These are phyloP conservation scores for Irpex sp. DNA, from an alignment of 1,284 basidiomycete species.

Conservation along the genomic window DNA sequence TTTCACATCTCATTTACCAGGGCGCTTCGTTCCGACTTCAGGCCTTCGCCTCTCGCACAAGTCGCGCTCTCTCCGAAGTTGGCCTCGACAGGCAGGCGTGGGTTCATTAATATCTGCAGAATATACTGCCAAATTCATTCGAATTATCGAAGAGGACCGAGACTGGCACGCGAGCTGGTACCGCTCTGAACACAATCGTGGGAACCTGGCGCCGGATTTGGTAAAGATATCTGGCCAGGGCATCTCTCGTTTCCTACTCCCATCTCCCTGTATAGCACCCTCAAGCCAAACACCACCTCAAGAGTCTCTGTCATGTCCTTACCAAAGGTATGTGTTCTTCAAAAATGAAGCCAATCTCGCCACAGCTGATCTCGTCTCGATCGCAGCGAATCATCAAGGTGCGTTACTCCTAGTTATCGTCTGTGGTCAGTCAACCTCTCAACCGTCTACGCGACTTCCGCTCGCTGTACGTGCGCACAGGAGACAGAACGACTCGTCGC, in stretches of 20 bases:
- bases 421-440: background rate
- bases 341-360: background rate
- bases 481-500: slow-evolving; percentile 96
- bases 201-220: background rate
- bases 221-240: background rate
- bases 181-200: background rate
- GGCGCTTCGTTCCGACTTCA: background rate
- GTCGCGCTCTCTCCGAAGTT: background rate
- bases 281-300: background rate
- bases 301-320: slow-evolving; percentile 23
- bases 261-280: background rate
- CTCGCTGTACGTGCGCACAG: slow-evolving; percentile 40
- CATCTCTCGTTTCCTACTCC: background rate
- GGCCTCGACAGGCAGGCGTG: background rate
- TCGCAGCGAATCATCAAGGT: slow-evolving; percentile 58
- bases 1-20: background rate
- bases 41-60: background rate
- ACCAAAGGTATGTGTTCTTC: slow-evolving; percentile 24
- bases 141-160: background rate
- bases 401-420: slow-evolving; percentile 9
- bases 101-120: background rate
- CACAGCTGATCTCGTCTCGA: slow-evolving; percentile 2
- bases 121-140: background rate
- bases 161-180: background rate
- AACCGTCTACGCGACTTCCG: background rate